These are phyloP conservation scores for Syzygium oleosum DNA, from an alignment of 345 rosid species.

Conservation along the genomic window DNA sequence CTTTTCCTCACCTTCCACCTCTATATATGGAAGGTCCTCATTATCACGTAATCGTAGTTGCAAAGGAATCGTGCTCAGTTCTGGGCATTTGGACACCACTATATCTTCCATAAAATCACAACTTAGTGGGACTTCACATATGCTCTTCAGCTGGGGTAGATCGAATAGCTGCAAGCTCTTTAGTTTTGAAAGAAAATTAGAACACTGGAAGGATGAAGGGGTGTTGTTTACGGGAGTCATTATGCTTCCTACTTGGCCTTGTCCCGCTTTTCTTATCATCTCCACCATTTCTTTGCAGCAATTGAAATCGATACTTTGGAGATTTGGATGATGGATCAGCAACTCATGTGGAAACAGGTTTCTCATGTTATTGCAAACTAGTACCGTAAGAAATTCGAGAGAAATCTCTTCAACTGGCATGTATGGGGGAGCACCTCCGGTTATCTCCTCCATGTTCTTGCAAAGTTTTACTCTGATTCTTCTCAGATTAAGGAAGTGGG, in stretches of 20 bases:
- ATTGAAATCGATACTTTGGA: rapidly evolving
- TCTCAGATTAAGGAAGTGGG: slow-evolving; percentile 1
- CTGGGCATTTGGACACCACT: rapidly evolving
- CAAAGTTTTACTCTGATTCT: rapidly evolving
- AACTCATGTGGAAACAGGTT: neutral
- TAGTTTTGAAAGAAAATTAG: neutral
- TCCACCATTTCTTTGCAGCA: rapidly evolving
- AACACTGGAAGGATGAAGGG: neutral
- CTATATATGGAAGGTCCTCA: rapidly evolving
- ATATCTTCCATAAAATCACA: neutral
- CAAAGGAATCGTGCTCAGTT: neutral
- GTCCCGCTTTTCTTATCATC: neutral
- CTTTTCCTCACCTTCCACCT: neutral
- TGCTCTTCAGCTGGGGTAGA: neutral
- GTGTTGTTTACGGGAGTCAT: neutral
- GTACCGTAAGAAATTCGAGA: rapidly evolving
- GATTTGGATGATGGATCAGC: neutral
- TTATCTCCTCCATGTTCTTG: slow-evolving; percentile 9
- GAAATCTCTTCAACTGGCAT: neutral
- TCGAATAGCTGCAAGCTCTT: rapidly evolving
- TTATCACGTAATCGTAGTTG: neutral
- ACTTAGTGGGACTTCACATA: neutral
- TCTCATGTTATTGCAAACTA: rapidly evolving
- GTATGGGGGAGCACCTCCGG: neutral
- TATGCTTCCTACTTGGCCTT: neutral